Percentiles rank a stretch among this genome's conserved stretches.
These are phyloP conservation scores for Punica granatum DNA, from an alignment of 345 rosid genomes.

Conservation along the genomic window DNA sequence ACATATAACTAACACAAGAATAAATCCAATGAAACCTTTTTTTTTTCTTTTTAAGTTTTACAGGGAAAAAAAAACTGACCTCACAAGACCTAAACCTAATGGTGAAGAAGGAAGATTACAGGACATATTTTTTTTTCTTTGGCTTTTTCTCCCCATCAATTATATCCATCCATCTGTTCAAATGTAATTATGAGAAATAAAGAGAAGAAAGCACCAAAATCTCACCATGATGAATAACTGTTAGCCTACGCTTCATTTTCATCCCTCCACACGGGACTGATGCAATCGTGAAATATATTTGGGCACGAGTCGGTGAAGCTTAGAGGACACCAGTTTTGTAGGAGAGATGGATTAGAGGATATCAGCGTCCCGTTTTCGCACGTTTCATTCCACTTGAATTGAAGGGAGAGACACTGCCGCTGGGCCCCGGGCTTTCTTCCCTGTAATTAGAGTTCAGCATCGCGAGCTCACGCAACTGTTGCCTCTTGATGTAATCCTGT, in stretches of 20 bases:
- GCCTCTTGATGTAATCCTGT: conserved; percentile 89
- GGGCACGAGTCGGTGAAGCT: not conserved
- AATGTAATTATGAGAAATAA: conserved; percentile 4
- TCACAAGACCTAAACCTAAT: conserved; percentile 19
- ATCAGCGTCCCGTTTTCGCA: conserved; percentile 79
- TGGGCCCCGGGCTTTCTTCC: conserved; percentile 97
- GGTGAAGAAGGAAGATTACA: conserved; percentile 18
- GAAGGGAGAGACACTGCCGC: conserved; percentile 92
- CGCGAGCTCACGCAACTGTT: conserved; percentile 89
- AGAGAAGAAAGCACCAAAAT: not conserved
- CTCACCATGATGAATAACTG: conserved; percentile 3
- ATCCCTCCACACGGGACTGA: conserved; percentile 1
- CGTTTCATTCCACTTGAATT: conserved; percentile 95
- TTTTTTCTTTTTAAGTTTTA: not conserved
- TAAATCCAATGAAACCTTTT: conserved; percentile 48
- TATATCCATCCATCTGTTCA: conserved; percentile 6
- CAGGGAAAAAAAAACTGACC: conserved; percentile 23
- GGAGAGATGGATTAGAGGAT: conserved; percentile 1
- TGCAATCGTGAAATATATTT: not conserved
- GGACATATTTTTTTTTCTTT: not conserved
- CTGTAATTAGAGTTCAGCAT: conserved; percentile 82
- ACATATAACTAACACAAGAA: conserved; percentile 33
- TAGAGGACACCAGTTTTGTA: not conserved
- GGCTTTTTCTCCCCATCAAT: conserved; percentile 8
- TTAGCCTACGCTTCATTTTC: conserved; percentile 2